phyloP scores from a whole-genome alignment of 2,329 filamentous ascomycete genomes.

The Fusarium penzigii region DNA sequence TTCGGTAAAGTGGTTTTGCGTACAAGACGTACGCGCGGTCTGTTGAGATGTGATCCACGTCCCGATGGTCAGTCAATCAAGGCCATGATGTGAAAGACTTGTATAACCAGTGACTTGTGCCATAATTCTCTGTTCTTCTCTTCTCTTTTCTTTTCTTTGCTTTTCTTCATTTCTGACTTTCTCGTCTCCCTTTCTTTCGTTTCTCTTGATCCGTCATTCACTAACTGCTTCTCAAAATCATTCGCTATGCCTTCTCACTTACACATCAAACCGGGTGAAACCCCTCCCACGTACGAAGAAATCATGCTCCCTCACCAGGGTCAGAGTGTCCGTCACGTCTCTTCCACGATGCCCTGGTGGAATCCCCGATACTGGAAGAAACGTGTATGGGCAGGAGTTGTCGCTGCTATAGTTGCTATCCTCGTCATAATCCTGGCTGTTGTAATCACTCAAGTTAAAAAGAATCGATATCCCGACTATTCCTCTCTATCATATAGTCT shows the following conservation, averaged over 20 bases:
- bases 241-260: too few relatives aligned
- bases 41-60: too few relatives aligned
- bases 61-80: too few relatives aligned
- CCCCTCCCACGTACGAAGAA: constrained; percentile 31
- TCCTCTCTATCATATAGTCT: constrained; percentile 47
- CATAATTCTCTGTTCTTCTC: not conserved
- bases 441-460: constrained; percentile 41
- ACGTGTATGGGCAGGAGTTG: constrained; percentile 47
- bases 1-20: too few relatives aligned
- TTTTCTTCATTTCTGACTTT: too few relatives aligned
- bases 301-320: constrained; percentile 23
- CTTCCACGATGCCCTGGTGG: constrained; percentile 40
- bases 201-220: not conserved
- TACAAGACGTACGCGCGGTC: too few relatives aligned
- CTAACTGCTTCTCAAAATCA: too few relatives aligned
- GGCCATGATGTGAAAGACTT: not conserved
- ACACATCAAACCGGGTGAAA: constrained; percentile 24
- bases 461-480: constrained; percentile 51
- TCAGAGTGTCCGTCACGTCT: constrained; percentile 21
- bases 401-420: constrained; percentile 43
- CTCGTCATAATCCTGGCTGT: constrained; percentile 51
- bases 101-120: not conserved
- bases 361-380: constrained; percentile 56
- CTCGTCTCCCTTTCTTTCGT: too few relatives aligned
- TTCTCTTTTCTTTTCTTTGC: not conserved